phyloP scores from a whole-genome alignment of 768 basidiomycete genomes.

The Neoboletus brunneissimus region DNA sequence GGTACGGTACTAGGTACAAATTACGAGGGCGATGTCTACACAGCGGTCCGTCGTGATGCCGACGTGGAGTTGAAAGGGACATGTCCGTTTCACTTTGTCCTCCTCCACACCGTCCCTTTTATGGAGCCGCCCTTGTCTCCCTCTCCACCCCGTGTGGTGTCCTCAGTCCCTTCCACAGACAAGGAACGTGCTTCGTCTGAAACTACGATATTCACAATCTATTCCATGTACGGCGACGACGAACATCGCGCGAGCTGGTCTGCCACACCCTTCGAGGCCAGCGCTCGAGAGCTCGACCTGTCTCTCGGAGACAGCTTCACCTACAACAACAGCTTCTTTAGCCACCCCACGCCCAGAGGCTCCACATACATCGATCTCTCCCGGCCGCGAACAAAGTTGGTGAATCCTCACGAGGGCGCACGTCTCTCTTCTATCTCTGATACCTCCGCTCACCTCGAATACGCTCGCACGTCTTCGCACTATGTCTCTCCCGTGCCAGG shows the following conservation, averaged over 20 bases:
- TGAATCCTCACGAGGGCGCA: slow-evolving; percentile 22
- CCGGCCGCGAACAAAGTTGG: slow-evolving; percentile 18
- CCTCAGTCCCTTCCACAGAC: slow-evolving; percentile 29
- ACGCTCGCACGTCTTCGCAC: slow-evolving; percentile 20
- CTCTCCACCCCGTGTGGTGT: slow-evolving; percentile 29
- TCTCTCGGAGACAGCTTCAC: slow-evolving; percentile 34
- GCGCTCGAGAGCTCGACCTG: slow-evolving; percentile 37
- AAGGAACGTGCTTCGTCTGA: slow-evolving; percentile 61
- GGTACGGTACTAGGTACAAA: neutral
- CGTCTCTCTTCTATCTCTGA: slow-evolving; percentile 26
- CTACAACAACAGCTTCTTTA: slow-evolving; percentile 33
- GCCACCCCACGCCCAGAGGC: slow-evolving; percentile 23
- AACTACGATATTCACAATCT: slow-evolving; percentile 78
- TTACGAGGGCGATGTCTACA: neutral
- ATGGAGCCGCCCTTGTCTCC: slow-evolving; percentile 41
- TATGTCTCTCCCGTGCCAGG: slow-evolving; percentile 11
- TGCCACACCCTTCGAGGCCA: slow-evolving; percentile 37
- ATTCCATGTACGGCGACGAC: slow-evolving; percentile 82
- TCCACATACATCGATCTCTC: slow-evolving; percentile 31
- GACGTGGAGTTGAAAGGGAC: neutral
- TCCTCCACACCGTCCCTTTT: slow-evolving; percentile 15
- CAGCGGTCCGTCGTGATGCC: neutral
- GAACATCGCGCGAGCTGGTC: slow-evolving; percentile 46
- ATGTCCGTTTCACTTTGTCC: neutral
- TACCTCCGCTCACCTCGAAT: slow-evolving; percentile 21